Conservation (phyloP, 2,329 filamentous ascomycete genomes). For the Capronia americana region DNA sequence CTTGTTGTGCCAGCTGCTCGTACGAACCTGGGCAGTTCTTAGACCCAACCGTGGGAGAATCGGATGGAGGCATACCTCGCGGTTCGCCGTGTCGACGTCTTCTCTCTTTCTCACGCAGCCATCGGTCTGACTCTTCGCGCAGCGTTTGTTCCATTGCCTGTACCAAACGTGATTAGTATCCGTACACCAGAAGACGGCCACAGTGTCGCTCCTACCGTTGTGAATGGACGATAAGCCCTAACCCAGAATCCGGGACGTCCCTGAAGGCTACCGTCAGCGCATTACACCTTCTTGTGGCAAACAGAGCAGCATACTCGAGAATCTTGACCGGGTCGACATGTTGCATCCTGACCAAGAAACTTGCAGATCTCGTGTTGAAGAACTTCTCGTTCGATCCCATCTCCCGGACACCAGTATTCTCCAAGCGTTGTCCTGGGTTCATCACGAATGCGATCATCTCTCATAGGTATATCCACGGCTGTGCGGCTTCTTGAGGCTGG, state of each 20-base stretch:
- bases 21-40: slow-evolving; percentile 37
- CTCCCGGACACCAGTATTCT: slow-evolving; percentile 80
- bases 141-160: slow-evolving; percentile 60
- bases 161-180: slow-evolving; percentile 23
- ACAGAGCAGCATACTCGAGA: slow-evolving; percentile 66
- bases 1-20: slow-evolving; percentile 36
- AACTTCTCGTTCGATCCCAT: slow-evolving; percentile 82
- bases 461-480: slow-evolving; percentile 45
- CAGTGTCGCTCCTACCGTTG: slow-evolving; percentile 64
- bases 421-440: slow-evolving; percentile 55
- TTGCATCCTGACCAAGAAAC: slow-evolving; percentile 80
- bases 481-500: slow-evolving; percentile 40
- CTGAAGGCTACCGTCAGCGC: slow-evolving; percentile 53
- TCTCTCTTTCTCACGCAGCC: slow-evolving; percentile 47
- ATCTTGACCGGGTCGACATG: slow-evolving; percentile 72
- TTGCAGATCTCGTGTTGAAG: slow-evolving; percentile 85
- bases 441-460: slow-evolving; percentile 28
- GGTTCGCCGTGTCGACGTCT: slow-evolving; percentile 30
- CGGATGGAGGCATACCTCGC: slow-evolving; percentile 34
- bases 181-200: background rate
- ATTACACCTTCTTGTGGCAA: slow-evolving; percentile 25
- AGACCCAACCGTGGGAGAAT: slow-evolving; percentile 29
- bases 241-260: slow-evolving; percentile 76
- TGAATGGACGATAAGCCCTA: slow-evolving; percentile 78
- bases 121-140: slow-evolving; percentile 57